phyloP scores from a whole-genome alignment of 2,329 filamentous ascomycete species.

The Verticillium dahliae region DNA sequence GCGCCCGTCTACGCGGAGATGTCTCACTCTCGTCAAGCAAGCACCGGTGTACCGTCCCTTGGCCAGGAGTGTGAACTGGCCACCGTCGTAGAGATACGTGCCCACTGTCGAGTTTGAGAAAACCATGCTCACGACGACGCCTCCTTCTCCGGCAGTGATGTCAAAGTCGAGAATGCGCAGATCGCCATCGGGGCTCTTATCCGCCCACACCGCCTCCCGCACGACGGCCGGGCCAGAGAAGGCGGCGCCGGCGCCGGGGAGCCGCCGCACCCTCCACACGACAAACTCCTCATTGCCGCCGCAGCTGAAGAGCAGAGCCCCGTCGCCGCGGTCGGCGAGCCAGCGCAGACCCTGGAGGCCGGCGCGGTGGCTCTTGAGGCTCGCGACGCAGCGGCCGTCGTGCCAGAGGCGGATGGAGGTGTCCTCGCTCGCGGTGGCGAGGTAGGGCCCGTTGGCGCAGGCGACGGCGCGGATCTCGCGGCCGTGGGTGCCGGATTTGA shows the following conservation, averaged over 20 bases:
- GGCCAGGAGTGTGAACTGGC: slow-evolving; percentile 43
- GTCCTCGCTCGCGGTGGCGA: slow-evolving; percentile 69
- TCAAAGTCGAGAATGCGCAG: slow-evolving; percentile 68
- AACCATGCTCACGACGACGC: slow-evolving; percentile 60
- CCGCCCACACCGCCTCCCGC: slow-evolving; percentile 47
- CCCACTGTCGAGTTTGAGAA: slow-evolving; percentile 81
- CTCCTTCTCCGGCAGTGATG: slow-evolving; percentile 13
- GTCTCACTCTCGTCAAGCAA: slow-evolving; percentile 64
- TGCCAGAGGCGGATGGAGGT: slow-evolving; percentile 67
- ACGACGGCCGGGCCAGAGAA: slow-evolving; percentile 46
- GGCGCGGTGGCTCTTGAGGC: slow-evolving; percentile 70
- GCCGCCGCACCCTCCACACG: slow-evolving; percentile 62
- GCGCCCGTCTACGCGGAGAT: slow-evolving; percentile 24
- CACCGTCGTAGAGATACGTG: slow-evolving; percentile 41
- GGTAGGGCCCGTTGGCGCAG: slow-evolving; percentile 28
- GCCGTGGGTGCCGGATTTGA: slow-evolving; percentile 73
- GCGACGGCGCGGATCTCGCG: slow-evolving; percentile 65
- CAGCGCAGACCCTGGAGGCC: slow-evolving; percentile 79
- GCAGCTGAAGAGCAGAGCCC: slow-evolving; percentile 70
- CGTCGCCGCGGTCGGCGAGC: slow-evolving; percentile 46
- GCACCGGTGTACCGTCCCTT: slow-evolving; percentile 60
- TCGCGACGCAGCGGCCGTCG: slow-evolving; percentile 43
- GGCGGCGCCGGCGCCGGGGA: slow-evolving; percentile 24
- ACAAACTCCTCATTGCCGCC: slow-evolving; percentile 86
- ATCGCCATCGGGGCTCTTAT: slow-evolving; percentile 51